Conservation (phyloP, 345 rosid species). For the Pistacia integerrima region DNA sequence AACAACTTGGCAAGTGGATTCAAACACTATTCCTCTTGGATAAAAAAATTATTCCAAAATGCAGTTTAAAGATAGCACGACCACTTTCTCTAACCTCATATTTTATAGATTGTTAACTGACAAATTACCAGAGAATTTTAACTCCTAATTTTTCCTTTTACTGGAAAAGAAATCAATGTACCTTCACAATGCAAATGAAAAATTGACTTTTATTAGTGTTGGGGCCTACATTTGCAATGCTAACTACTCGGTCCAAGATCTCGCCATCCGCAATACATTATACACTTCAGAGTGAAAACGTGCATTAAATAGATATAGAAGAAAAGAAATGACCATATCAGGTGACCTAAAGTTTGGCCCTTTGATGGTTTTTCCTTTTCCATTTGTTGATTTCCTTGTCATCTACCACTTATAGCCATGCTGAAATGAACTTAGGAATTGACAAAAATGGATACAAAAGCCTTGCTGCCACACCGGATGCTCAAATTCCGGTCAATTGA, state of each 20-base stretch:
- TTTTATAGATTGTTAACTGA: neutral
- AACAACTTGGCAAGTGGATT: neutral
- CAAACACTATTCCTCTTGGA: neutral
- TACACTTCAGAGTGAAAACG: slow-evolving; percentile 12
- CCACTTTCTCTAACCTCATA: neutral
- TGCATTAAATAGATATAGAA: neutral
- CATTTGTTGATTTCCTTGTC: slow-evolving; percentile 22
- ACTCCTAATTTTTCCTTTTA: neutral
- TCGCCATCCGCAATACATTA: neutral
- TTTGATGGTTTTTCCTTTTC: neutral
- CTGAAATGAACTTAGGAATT: slow-evolving; percentile 20
- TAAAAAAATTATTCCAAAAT: neutral
- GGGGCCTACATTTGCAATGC: no score
- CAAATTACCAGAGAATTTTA: neutral
- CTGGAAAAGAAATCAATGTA: slow-evolving; percentile 20
- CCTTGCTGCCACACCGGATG: slow-evolving; percentile 25
- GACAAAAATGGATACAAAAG: slow-evolving; percentile 29
- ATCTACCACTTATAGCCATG: slow-evolving; percentile 7
- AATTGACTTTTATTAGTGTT: no score
- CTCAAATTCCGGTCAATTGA: slow-evolving; percentile 28
- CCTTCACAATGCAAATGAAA: no score
- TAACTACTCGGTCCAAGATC: no score
- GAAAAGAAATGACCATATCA: neutral
- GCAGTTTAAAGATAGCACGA: neutral
- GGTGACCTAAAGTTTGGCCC: slow-evolving; percentile 3